These are phyloP conservation scores for Aspergillus asperescens DNA, from an alignment of 495 filamentous ascomycete genomes.

Conservation along the genomic window DNA sequence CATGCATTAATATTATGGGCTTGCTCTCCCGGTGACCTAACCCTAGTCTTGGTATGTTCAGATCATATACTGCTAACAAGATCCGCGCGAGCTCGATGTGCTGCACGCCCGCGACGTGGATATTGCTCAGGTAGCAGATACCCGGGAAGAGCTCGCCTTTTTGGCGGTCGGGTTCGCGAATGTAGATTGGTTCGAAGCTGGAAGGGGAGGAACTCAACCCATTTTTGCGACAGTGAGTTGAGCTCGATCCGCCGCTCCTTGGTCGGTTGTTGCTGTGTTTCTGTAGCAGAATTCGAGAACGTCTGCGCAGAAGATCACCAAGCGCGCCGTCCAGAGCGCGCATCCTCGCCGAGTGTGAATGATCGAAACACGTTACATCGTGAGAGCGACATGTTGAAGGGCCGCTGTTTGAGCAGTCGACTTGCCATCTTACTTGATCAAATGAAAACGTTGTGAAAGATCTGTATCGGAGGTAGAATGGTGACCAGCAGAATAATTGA, in stretches of 20 bases:
- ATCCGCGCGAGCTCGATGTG: slow-evolving; percentile 33
- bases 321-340: slow-evolving; percentile 23
- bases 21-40: slow-evolving; percentile 7
- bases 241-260: slow-evolving; percentile 6
- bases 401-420: slow-evolving; percentile 27
- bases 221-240: slow-evolving; percentile 1
- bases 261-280: neutral
- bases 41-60: slow-evolving; percentile 28
- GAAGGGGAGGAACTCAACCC: slow-evolving; percentile 2
- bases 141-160: slow-evolving; percentile 27
- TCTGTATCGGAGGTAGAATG: too few species aligned
- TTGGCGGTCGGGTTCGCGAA: neutral
- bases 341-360: slow-evolving; percentile 21
- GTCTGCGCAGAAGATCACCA: slow-evolving; percentile 23
- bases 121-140: slow-evolving; percentile 25
- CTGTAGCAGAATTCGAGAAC: slow-evolving; percentile 27
- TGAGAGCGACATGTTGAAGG: slow-evolving; percentile 18
- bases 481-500: too few species aligned
- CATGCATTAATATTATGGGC: too few species aligned
- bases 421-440: too few species aligned
- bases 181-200: slow-evolving; percentile 20
- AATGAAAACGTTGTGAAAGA: too few species aligned
- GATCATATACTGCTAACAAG: slow-evolving; percentile 34
- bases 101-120: slow-evolving; percentile 29
- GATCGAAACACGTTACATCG: slow-evolving; percentile 19